phyloP scores from a whole-genome alignment of 2,329 filamentous ascomycete species.

The Exophiala xenobiotica region DNA sequence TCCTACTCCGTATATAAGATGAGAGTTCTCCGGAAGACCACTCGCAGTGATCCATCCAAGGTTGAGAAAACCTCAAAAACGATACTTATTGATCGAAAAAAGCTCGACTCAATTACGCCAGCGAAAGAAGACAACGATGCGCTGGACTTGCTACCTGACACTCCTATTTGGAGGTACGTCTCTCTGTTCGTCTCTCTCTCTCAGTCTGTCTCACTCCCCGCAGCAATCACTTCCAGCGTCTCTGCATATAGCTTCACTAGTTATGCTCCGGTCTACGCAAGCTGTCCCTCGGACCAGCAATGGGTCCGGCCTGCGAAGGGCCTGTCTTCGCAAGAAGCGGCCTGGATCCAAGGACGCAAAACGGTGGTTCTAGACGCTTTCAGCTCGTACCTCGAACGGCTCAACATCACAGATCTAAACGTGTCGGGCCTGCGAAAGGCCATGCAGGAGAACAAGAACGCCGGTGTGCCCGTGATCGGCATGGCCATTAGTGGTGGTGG shows the following conservation, averaged over 20 bases:
- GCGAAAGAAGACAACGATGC: too few relatives aligned
- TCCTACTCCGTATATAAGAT: too few relatives aligned
- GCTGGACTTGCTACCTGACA: too few relatives aligned
- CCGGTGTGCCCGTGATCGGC: constrained; percentile 64
- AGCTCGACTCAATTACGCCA: too few relatives aligned
- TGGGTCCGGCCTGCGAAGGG: constrained; percentile 8
- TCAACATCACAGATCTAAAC: constrained; percentile 15
- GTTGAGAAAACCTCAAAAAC: too few relatives aligned
- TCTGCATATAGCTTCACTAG: constrained; percentile 1
- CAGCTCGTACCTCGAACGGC: constrained; percentile 7
- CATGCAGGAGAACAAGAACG: constrained; percentile 47
- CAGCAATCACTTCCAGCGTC: neutral
- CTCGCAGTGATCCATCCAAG: too few relatives aligned
- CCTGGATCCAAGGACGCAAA: constrained; percentile 17
- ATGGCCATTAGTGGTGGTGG: constrained; percentile 62
- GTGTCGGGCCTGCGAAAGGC: neutral
- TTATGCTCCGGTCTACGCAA: constrained; percentile 7
- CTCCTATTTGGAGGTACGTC: too few relatives aligned
- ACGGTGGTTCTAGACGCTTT: constrained; percentile 14
- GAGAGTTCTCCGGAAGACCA: too few relatives aligned
- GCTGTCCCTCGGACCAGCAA: constrained; percentile 6
- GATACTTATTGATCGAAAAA: too few relatives aligned
- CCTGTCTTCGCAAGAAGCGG: constrained; percentile 6
- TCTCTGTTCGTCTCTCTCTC: neutral
- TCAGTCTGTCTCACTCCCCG: neutral